Conservation (phyloP, 768 basidiomycete genomes). For the Rhodotorula toruloides region DNA sequence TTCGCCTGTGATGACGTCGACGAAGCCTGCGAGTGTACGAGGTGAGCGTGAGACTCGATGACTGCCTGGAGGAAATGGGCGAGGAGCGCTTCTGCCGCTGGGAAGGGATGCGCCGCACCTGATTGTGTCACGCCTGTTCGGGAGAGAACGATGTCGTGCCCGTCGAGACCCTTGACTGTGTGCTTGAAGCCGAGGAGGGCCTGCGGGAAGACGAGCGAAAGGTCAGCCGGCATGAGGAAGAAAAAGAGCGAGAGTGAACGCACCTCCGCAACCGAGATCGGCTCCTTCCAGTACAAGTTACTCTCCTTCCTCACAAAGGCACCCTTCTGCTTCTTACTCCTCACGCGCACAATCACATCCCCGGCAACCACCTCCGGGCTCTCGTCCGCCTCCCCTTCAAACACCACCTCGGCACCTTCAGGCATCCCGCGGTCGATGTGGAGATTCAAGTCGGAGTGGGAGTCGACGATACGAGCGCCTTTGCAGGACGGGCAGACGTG, state of each 20-base stretch:
- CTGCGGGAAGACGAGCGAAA: conserved; percentile 49
- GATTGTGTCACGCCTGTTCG: conserved; percentile 86
- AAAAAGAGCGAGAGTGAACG: conserved; percentile 32
- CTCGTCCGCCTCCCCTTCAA: conserved; percentile 96
- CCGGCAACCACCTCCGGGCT: conserved; percentile 93
- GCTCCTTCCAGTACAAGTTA: conserved; percentile 85
- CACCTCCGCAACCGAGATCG: conserved; percentile 86
- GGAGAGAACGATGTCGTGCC: conserved; percentile 64
- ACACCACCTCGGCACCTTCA: conserved; percentile 86
- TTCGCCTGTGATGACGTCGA: conserved; percentile 77
- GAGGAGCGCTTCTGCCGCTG: too few relatives aligned
- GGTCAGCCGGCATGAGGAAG: not conserved
- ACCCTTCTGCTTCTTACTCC: conserved; percentile 69
- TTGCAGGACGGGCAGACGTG: conserved; percentile 74
- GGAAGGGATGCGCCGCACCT: conserved; percentile 51
- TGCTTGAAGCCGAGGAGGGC: conserved; percentile 94
- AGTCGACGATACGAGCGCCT: conserved; percentile 50
- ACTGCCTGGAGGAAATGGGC: too few relatives aligned
- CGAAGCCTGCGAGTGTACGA: conserved; percentile 57
- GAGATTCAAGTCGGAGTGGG: conserved; percentile 70
- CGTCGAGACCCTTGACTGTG: conserved; percentile 87
- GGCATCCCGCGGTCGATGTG: conserved; percentile 83
- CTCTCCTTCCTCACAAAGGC: conserved; percentile 84
- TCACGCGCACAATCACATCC: conserved; percentile 79
- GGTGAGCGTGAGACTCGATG: not conserved